These are phyloP conservation scores for Infundibulicybe gibba DNA, from an alignment of 768 basidiomycete genomes.

Conservation along the genomic window DNA sequence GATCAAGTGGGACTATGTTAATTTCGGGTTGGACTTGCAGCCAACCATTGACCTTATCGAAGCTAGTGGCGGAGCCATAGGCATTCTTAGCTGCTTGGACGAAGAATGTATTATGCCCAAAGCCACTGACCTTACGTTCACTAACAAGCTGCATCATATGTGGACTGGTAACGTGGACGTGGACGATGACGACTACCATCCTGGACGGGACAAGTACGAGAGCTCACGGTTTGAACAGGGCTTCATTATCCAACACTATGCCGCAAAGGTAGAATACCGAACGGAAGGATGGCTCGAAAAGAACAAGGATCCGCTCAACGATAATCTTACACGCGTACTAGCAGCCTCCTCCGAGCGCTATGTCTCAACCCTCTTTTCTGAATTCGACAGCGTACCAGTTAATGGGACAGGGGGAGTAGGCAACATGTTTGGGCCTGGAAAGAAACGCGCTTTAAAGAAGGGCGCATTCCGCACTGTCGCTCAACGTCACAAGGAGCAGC, in stretches of 20 bases:
- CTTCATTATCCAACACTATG: conserved; percentile 94
- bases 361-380: conserved; percentile 80
- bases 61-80: conserved; percentile 73
- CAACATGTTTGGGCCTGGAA: conserved; percentile 44
- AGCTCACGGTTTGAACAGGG: conserved; percentile 89
- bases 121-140: conserved; percentile 92
- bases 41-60: conserved; percentile 99
- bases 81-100: conserved; percentile 89
- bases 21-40: conserved; percentile 96
- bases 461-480: conserved; percentile 96
- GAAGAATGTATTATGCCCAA: conserved; percentile 99
- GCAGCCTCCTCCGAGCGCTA: conserved; percentile 80
- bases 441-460: conserved; percentile 82
- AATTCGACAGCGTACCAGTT: conserved; percentile 52
- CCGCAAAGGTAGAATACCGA: conserved; percentile 93
- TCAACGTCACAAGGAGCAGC: conserved; percentile 94
- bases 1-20: conserved; percentile 97
- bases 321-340: conserved; percentile 88
- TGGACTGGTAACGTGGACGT: conserved; percentile 56
- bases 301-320: conserved; percentile 98
- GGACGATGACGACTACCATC: conserved; percentile 55
- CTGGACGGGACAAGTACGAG: conserved; percentile 80
- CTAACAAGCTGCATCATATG: conserved; percentile 80
- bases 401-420: conserved; percentile 28
- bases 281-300: conserved; percentile 98